Conservation (phyloP, 2,329 filamentous ascomycete genomes). For the Scolecobasidium constrictum region DNA sequence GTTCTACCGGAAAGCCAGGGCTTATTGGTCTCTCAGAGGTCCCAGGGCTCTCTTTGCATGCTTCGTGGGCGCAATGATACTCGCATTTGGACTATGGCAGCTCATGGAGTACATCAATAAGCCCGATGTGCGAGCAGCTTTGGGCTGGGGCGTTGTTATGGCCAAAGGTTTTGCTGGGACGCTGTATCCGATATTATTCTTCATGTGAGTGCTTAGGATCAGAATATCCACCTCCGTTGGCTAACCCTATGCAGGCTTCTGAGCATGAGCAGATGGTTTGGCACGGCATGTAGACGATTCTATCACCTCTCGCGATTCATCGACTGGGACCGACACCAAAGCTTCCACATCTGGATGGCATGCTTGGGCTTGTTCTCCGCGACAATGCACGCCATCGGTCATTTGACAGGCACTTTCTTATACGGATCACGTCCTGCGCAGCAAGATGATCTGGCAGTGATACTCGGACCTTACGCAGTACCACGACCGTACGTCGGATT, state of each 20-base stretch:
- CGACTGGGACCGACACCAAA: constrained; percentile 46
- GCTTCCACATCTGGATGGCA: constrained; percentile 46
- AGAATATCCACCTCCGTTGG: neutral
- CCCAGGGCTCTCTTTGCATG: constrained; percentile 40
- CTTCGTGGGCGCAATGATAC: constrained; percentile 36
- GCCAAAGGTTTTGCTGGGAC: constrained; percentile 45
- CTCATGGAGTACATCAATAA: constrained; percentile 41
- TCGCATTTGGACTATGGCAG: constrained; percentile 46
- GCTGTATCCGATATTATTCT: constrained; percentile 48
- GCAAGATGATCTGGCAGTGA: constrained; percentile 32
- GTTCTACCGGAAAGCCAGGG: constrained; percentile 34
- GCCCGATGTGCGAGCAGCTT: constrained; percentile 34
- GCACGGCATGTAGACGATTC: constrained; percentile 41
- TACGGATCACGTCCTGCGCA: constrained; percentile 36
- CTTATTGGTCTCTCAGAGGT: constrained; percentile 46
- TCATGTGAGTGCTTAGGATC: constrained; percentile 24
- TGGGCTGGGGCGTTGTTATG: constrained; percentile 46
- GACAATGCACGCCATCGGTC: constrained; percentile 43
- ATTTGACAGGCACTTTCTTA: constrained; percentile 42
- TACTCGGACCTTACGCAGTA: constrained; percentile 34
- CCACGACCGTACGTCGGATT: constrained; percentile 36
- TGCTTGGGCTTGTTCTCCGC: constrained; percentile 39
- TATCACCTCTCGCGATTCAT: constrained; percentile 43
- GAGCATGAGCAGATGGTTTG: constrained; percentile 47
- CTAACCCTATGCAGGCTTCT: constrained; percentile 24